phyloP scores from a whole-genome alignment of 2,329 filamentous ascomycete genomes.

The Corniculantispora saksenae region DNA sequence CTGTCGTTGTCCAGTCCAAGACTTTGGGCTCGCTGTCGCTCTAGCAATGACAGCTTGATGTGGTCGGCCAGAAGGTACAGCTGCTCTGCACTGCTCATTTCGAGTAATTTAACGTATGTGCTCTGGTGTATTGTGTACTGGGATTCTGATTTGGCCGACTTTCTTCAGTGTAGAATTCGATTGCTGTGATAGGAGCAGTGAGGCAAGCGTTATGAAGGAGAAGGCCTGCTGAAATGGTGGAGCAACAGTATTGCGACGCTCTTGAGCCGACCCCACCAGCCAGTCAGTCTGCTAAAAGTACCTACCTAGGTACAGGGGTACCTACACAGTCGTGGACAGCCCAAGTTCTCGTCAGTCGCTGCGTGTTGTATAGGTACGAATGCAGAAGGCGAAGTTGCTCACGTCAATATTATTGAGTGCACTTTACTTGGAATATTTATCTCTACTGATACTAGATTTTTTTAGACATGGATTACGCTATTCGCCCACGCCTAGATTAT shows the following conservation, averaged over 20 bases:
- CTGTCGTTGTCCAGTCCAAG: slow-evolving; percentile 76
- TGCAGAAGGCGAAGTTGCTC: too few relatives aligned
- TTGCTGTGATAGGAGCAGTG: not conserved
- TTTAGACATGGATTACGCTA: too few relatives aligned
- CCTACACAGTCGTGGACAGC: too few relatives aligned
- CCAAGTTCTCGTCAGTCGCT: too few relatives aligned
- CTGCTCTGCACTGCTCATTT: slow-evolving; percentile 60
- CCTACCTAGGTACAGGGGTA: not conserved
- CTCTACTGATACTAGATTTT: too few relatives aligned
- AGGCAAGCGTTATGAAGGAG: too few relatives aligned
- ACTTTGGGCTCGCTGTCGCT: slow-evolving; percentile 82
- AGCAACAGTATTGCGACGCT: not conserved
- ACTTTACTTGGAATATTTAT: too few relatives aligned
- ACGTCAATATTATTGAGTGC: too few relatives aligned
- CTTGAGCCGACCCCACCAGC: not conserved
- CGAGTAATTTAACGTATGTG: not conserved
- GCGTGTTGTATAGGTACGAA: too few relatives aligned
- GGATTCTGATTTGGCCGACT: not conserved
- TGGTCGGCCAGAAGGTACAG: slow-evolving; percentile 93
- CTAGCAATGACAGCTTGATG: slow-evolving; percentile 91
- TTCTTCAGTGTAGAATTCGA: not conserved
- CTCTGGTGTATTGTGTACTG: not conserved
- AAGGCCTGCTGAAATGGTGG: not conserved
- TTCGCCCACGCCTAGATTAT: too few relatives aligned
- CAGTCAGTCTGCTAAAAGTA: not conserved